phyloP scores from a whole-genome alignment of 2,329 filamentous ascomycete genomes.

The Fusarium sororula region DNA sequence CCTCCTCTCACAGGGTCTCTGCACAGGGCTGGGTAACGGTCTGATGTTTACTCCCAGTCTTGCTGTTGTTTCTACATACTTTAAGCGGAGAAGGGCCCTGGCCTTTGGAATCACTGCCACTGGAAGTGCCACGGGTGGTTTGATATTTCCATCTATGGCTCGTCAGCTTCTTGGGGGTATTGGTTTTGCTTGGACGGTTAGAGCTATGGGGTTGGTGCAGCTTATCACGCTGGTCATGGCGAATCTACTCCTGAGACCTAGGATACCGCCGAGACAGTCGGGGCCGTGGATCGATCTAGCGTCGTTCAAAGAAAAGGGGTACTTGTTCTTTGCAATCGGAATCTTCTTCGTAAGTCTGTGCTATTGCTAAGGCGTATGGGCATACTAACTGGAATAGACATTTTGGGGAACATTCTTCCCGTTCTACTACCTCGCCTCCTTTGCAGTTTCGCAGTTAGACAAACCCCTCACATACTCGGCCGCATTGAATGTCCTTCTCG shows the following conservation, averaged over 20 bases:
- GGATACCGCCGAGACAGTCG: not conserved
- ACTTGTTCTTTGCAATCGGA: slow-evolving; percentile 5
- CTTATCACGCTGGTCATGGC: not conserved
- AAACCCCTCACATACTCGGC: not conserved
- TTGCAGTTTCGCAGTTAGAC: not conserved
- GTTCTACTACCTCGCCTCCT: slow-evolving; percentile 3
- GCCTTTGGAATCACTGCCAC: not conserved
- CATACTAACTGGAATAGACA: not conserved
- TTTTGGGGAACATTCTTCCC: slow-evolving; percentile 10
- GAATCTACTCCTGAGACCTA: not conserved
- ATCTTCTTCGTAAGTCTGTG: slow-evolving; percentile 4
- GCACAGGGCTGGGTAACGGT: not conserved
- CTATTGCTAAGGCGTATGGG: rapidly evolving
- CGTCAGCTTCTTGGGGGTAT: not conserved
- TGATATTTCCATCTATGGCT: not conserved
- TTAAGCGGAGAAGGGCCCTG: not conserved
- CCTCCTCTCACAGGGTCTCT: not conserved
- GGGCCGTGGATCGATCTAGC: slow-evolving; percentile 7
- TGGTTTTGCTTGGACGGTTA: not conserved
- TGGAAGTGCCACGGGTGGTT: not conserved
- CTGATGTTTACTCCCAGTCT: not conserved
- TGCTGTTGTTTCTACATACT: not conserved
- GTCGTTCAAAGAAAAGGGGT: not conserved
- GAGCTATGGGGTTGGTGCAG: not conserved
- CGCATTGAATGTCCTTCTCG: not conserved